Evolutionary conservation across 768 basidiomycete species (phyloP).

Genomic region (Phylloporus rhodoxanthus): DNA sequence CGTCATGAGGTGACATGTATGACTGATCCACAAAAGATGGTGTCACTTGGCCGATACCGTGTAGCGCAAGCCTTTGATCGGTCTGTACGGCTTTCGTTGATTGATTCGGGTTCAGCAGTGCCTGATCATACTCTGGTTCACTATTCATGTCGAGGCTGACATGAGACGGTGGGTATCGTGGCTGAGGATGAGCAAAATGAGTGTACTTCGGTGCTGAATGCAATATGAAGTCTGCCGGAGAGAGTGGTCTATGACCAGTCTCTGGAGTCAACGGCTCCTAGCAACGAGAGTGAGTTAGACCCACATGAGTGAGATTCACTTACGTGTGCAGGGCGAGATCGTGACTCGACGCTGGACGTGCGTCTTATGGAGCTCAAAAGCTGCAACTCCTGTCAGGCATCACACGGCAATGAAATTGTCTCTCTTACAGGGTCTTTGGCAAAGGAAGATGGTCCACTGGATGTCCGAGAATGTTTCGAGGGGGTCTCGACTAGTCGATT

Average conservation of each 20-base stretch:
- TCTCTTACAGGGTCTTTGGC: slow-evolving; percentile 42
- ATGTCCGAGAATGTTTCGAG: slow-evolving; percentile 37
- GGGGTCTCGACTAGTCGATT: slow-evolving; percentile 25
- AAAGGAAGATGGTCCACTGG: slow-evolving; percentile 41
- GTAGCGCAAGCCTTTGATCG: slow-evolving; percentile 36
- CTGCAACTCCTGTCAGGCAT: slow-evolving; percentile 20
- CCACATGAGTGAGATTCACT: slow-evolving; percentile 12
- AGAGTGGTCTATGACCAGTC: slow-evolving; percentile 37
- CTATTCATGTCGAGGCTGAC: slow-evolving; percentile 42
- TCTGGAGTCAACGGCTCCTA: slow-evolving; percentile 46
- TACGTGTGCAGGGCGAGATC: slow-evolving; percentile 29
- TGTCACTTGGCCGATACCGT: slow-evolving; percentile 30
- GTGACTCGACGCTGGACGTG: slow-evolving; percentile 33
- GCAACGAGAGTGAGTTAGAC: slow-evolving; percentile 4
- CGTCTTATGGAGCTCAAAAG: slow-evolving; percentile 28
- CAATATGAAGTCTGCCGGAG: slow-evolving; percentile 34
- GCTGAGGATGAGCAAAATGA: slow-evolving; percentile 18
- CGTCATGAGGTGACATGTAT: slow-evolving; percentile 49
- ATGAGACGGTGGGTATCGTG: slow-evolving; percentile 24
- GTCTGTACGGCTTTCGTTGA: slow-evolving; percentile 68
- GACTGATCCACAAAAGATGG: slow-evolving; percentile 33
- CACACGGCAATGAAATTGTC: slow-evolving; percentile 23
- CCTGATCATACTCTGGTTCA: slow-evolving; percentile 33
- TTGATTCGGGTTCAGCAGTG: slow-evolving; percentile 34
- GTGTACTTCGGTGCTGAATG: slow-evolving; percentile 24